Conservation (phyloP, 805 yeast genomes). For the Saccharomyces jurei region DNA sequence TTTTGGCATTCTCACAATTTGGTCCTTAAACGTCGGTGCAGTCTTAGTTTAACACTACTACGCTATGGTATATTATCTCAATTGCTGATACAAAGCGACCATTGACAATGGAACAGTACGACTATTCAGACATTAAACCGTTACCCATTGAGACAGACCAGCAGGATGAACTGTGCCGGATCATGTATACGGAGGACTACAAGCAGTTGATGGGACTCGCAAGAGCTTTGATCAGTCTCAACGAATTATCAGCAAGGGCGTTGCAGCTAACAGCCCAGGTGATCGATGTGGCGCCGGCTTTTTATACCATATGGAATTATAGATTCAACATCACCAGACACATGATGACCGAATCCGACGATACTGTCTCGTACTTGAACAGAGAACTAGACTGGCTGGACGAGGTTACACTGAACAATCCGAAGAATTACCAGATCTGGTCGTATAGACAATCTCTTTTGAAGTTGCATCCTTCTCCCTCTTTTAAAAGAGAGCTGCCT, state of each 20-base stretch:
- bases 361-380: slow-evolving; percentile 13
- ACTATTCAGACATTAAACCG: slow-evolving; percentile 39
- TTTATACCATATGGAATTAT: slow-evolving; percentile 84
- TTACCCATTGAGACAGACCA: slow-evolving; percentile 37
- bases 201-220: slow-evolving; percentile 50
- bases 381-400: slow-evolving; percentile 77
- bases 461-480: slow-evolving; percentile 28
- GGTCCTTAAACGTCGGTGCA: neutral
- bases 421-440: slow-evolving; percentile 97
- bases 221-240: slow-evolving; percentile 46
- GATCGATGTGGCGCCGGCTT: slow-evolving; percentile 71
- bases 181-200: slow-evolving; percentile 69
- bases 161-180: slow-evolving; percentile 44
- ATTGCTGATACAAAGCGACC: neutral
- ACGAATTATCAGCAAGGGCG: slow-evolving; percentile 68
- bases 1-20: neutral
- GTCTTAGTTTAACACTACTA: neutral
- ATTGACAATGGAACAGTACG: slow-evolving; percentile 16
- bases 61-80: neutral
- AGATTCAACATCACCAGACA: slow-evolving; percentile 44
- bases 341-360: slow-evolving; percentile 27
- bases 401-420: slow-evolving; percentile 59
- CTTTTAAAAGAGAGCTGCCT: slow-evolving; percentile 49
- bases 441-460: slow-evolving; percentile 72
- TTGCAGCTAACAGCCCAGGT: slow-evolving; percentile 55